A percentile compares a stretch with the other conserved stretches of the same genome.
Conservation (phyloP, 2,329 filamentous ascomycete species). For the Waltergamsia citrina region DNA sequence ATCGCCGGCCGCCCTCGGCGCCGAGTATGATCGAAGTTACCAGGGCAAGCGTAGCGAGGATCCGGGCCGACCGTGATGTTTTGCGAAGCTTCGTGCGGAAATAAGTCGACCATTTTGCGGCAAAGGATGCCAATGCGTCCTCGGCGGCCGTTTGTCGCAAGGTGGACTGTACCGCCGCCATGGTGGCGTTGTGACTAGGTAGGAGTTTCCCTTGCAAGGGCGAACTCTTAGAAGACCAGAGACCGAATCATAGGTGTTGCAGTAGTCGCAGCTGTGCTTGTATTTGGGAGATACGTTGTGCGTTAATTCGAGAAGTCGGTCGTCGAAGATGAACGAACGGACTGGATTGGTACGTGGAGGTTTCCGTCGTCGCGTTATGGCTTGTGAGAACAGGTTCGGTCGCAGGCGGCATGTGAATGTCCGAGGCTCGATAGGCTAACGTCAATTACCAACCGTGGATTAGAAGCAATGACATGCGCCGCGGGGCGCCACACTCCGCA, state of each 20-base stretch:
- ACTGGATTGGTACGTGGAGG: too few species aligned
- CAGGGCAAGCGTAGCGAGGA: slow-evolving; percentile 69
- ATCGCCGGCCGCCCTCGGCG: slow-evolving; percentile 68
- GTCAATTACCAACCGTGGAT: too few species aligned
- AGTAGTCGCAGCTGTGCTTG: neutral
- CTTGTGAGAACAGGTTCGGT: too few species aligned
- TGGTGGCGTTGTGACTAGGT: slow-evolving; percentile 23
- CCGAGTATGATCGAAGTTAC: slow-evolving; percentile 69
- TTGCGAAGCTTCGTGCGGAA: slow-evolving; percentile 45
- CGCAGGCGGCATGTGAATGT: slow-evolving; percentile 4
- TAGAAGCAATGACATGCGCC: too few species aligned
- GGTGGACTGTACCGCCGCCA: slow-evolving; percentile 81
- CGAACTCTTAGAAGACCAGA: neutral
- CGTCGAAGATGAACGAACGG: too few species aligned
- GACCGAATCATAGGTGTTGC: neutral
- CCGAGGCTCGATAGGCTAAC: slow-evolving; percentile 2
- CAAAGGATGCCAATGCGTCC: slow-evolving; percentile 56
- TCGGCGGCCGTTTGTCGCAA: slow-evolving; percentile 57
- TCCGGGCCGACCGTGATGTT: slow-evolving; percentile 61
- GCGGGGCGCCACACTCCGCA: too few species aligned
- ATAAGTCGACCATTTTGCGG: slow-evolving; percentile 48
- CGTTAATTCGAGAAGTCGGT: neutral
- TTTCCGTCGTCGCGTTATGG: neutral
- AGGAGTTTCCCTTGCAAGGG: neutral
- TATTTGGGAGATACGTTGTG: neutral